A percentile compares a stretch with the other conserved stretches of the same genome.
These are phyloP conservation scores for Setaria viridis DNA, from an alignment of 202 grass and related monocot genomes.

Conservation along the genomic window DNA sequence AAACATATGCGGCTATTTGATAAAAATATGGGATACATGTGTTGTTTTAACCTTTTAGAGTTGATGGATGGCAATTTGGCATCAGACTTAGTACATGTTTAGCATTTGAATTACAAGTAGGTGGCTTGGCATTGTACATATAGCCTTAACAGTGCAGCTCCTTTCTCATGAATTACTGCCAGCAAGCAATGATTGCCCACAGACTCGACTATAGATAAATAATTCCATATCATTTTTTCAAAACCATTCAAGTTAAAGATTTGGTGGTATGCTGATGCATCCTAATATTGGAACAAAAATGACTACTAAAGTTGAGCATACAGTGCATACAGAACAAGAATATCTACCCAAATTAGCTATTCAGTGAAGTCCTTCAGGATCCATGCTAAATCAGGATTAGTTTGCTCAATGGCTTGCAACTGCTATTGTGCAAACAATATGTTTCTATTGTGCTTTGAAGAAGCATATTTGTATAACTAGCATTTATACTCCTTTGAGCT, in stretches of 20 bases:
- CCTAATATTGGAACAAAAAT: neutral
- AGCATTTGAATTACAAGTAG: neutral
- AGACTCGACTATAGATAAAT: neutral
- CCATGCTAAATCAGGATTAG: no score
- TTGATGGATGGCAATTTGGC: neutral
- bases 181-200: neutral
- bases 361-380: no score
- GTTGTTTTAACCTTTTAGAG: neutral
- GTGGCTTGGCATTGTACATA: neutral
- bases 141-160: neutral
- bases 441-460: no score
- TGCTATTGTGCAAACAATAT: no score
- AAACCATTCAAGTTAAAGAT: slow-evolving; percentile 7
- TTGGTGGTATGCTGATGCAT: neutral
- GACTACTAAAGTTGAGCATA: neutral
- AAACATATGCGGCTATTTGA: neutral
- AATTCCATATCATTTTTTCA: neutral
- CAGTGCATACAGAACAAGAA: neutral
- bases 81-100: neutral
- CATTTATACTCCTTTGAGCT: no score
- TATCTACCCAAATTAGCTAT: no score
- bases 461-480: no score
- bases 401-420: no score
- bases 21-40: neutral
- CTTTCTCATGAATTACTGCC: neutral